phyloP scores from a whole-genome alignment of 2,329 filamentous ascomycete species.

The Pseudocercospora vitis region DNA sequence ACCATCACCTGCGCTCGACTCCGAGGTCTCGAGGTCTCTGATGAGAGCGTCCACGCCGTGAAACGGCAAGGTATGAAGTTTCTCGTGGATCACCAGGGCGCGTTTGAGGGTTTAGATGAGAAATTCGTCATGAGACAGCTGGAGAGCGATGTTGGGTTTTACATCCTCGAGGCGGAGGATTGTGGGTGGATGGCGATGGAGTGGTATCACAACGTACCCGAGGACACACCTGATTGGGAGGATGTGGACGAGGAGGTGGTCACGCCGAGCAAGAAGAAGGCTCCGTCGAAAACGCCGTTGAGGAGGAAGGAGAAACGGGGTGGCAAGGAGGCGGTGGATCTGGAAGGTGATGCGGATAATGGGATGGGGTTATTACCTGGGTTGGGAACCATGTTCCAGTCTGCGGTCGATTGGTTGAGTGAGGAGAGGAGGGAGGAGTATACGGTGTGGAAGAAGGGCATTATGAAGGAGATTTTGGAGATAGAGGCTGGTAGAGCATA shows the following conservation, averaged over 20 bases:
- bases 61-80: constrained; percentile 12
- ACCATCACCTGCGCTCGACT: constrained; percentile 18
- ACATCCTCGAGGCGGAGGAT: constrained; percentile 27
- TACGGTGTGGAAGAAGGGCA: constrained; percentile 61
- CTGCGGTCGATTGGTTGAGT: constrained; percentile 69
- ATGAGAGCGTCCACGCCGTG: constrained; percentile 9
- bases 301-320: constrained; percentile 38
- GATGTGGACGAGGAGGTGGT: constrained; percentile 17
- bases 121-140: no score
- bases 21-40: constrained; percentile 13
- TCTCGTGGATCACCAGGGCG: no score
- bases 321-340: constrained; percentile 20
- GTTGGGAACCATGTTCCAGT: constrained; percentile 70
- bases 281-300: constrained; percentile 37
- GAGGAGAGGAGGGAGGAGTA: constrained; percentile 63
- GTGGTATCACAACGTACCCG: constrained; percentile 28
- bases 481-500: constrained; percentile 10
- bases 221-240: constrained; percentile 46
- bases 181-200: constrained; percentile 29
- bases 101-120: no score
- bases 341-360: constrained; percentile 20
- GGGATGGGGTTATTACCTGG: constrained; percentile 45
- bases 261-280: constrained; percentile 22
- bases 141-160: constrained; percentile 22
- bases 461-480: constrained; percentile 56